A percentile compares a stretch with the other conserved stretches of the same genome.
phyloP scores from a whole-genome alignment of 2,329 filamentous ascomycete species.

The Trichoderma afroharzianum region DNA sequence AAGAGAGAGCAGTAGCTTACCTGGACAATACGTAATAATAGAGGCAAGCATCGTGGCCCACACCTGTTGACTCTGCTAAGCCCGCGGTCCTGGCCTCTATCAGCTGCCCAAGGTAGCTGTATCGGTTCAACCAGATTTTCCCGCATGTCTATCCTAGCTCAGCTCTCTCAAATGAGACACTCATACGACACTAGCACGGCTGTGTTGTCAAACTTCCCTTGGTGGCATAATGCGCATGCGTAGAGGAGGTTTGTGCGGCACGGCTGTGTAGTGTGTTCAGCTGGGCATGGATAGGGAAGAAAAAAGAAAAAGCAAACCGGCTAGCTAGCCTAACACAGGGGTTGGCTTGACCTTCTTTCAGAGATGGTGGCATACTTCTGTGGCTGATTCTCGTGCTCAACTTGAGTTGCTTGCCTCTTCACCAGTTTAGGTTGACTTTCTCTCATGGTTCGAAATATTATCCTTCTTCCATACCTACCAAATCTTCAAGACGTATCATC shows the following conservation, averaged over 20 bases:
- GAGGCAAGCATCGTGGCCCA: not conserved
- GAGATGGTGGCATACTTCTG: not conserved
- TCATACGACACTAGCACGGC: not conserved
- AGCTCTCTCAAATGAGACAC: constrained; percentile 6
- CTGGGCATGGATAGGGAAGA: constrained; percentile 3
- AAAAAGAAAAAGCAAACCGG: not conserved
- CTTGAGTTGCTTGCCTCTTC: not conserved
- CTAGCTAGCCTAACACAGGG: not conserved
- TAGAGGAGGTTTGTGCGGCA: not conserved
- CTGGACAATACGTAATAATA: not conserved
- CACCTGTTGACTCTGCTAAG: too few relatives aligned
- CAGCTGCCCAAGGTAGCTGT: not conserved
- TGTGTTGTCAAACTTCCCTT: not conserved
- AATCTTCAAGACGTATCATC: not conserved
- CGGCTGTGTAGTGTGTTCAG: constrained; percentile 4
- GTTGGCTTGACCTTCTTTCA: not conserved
- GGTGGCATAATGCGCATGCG: not conserved
- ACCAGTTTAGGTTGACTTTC: not conserved
- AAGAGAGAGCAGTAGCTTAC: not conserved
- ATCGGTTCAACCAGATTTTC: not conserved
- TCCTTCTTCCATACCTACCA: not conserved
- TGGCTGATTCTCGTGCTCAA: not conserved
- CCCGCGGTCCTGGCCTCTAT: not conserved
- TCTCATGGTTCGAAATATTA: not conserved
- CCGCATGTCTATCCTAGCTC: not conserved